Percentiles rank a stretch among this genome's conserved stretches.
Conservation (phyloP, 2,329 filamentous ascomycete genomes). For the Penicillium verrucosum region DNA sequence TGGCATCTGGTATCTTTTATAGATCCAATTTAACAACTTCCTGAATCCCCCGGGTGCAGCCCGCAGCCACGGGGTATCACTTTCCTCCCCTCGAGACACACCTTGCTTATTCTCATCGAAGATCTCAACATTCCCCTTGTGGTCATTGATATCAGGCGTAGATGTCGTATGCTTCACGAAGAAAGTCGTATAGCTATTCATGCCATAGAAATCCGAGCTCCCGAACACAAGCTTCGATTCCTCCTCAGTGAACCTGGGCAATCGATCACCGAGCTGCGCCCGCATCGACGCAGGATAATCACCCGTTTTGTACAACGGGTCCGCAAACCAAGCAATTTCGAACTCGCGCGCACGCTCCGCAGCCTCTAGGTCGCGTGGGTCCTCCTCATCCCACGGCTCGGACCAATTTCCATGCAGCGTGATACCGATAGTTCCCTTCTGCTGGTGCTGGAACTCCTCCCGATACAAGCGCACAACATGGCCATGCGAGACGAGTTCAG, state of each 20-base stretch:
- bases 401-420: constrained; percentile 74
- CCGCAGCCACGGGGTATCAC: constrained; percentile 72
- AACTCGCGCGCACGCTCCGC: constrained; percentile 76
- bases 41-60: constrained; percentile 70
- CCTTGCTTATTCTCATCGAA: constrained; percentile 66
- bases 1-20: constrained; percentile 66
- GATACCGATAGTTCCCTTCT: constrained; percentile 73
- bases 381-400: constrained; percentile 72
- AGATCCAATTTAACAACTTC: constrained; percentile 68
- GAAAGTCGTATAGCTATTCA: constrained; percentile 84
- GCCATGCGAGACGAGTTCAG: constrained; percentile 70
- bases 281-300: constrained; percentile 76
- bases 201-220: constrained; percentile 82
- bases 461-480: constrained; percentile 72
- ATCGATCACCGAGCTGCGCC: constrained; percentile 70
- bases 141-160: constrained; percentile 56
- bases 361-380: constrained; percentile 68
- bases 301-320: constrained; percentile 71
- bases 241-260: constrained; percentile 68
- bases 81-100: constrained; percentile 70
- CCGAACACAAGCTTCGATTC: constrained; percentile 67
- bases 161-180: constrained; percentile 69
- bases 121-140: constrained; percentile 68
- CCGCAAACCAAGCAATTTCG: constrained; percentile 76
- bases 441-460: constrained; percentile 67